These are phyloP conservation scores for Penicillium canariense DNA, from an alignment of 495 filamentous ascomycete species.

Conservation along the genomic window DNA sequence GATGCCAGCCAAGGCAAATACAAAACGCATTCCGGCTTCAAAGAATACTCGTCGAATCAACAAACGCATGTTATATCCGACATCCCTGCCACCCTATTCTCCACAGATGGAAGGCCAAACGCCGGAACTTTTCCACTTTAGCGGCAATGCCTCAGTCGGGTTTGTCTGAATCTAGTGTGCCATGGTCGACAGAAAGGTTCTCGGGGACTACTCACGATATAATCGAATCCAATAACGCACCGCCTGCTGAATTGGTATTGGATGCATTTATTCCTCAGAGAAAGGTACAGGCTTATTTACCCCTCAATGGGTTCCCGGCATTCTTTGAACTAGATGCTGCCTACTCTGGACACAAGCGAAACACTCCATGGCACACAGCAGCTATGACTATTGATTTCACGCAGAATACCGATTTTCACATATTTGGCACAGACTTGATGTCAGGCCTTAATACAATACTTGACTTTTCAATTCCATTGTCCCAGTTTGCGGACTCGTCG, in stretches of 20 bases:
- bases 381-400: conserved; percentile 29
- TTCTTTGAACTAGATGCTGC: conserved; percentile 33
- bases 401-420: conserved; percentile 22
- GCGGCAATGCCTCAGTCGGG: conserved; percentile 11
- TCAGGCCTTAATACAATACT: conserved; percentile 24
- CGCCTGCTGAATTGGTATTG: neutral
- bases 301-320: conserved; percentile 18
- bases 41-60: neutral
- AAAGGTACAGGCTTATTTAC: neutral
- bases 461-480: conserved; percentile 7
- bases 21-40: conserved; percentile 5
- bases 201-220: conserved; percentile 3
- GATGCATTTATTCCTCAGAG: neutral
- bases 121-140: neutral
- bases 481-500: conserved; percentile 6
- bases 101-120: neutral
- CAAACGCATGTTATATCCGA: neutral
- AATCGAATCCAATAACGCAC: conserved; percentile 1
- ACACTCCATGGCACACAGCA: conserved; percentile 16
- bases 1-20: conserved; percentile 17
- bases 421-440: conserved; percentile 24
- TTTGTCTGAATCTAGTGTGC: conserved; percentile 7
- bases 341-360: neutral
- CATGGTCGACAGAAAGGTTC: conserved; percentile 1
- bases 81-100: neutral